Conservation (phyloP, 148 eudicot genomes). For the Selenicereus undatus region DNA sequence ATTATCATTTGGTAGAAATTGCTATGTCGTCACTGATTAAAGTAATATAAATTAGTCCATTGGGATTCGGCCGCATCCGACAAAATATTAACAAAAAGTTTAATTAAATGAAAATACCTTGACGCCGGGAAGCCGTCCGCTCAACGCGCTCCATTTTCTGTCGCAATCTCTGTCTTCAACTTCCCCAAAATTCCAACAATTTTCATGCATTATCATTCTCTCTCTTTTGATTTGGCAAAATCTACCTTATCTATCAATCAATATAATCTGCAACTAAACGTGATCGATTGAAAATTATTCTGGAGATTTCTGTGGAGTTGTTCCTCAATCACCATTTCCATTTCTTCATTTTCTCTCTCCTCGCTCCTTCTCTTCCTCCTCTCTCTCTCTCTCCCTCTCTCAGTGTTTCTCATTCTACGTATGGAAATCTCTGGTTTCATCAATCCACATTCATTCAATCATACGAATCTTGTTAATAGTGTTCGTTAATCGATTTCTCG, state of each 20-base stretch:
- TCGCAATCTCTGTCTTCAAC: neutral
- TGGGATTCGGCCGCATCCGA: too few species aligned
- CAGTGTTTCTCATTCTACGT: neutral
- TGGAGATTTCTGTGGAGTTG: neutral
- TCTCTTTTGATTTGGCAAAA: neutral
- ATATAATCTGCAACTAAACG: neutral
- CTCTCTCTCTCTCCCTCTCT: neutral
- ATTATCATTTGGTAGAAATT: too few species aligned
- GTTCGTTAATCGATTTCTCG: neutral
- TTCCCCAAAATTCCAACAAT: neutral
- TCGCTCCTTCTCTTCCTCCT: neutral
- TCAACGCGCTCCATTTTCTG: conserved; percentile 14
- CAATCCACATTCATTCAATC: neutral
- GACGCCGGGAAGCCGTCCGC: conserved; percentile 16
- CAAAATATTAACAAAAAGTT: too few species aligned
- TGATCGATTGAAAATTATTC: neutral
- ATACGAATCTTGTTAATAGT: neutral
- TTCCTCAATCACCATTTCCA: neutral
- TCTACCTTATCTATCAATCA: neutral
- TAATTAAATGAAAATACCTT: neutral
- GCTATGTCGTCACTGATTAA: too few species aligned
- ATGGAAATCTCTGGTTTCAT: neutral
- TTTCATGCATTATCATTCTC: neutral
- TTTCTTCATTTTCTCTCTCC: neutral
- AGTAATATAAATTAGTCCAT: too few species aligned